Evolutionary conservation across 257 asterid species (phyloP).

Genomic region (Fraxinus quadrangulata): DNA sequence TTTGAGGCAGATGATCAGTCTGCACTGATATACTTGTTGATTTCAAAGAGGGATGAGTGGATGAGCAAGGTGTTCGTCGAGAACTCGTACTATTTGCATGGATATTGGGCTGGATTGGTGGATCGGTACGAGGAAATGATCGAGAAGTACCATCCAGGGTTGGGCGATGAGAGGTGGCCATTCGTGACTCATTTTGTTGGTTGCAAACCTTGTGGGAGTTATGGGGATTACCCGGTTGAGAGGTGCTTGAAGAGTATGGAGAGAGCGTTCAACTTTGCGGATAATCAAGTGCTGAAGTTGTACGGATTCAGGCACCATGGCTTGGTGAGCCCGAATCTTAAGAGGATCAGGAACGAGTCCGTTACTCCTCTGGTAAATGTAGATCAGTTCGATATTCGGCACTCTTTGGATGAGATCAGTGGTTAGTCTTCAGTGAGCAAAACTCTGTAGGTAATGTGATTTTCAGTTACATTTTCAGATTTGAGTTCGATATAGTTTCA

Average conservation of each 20-base stretch:
- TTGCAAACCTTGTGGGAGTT: slow-evolving; percentile 59
- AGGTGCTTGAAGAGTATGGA: slow-evolving; percentile 52
- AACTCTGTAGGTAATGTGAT: slow-evolving; percentile 33
- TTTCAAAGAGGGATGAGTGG: slow-evolving; percentile 39
- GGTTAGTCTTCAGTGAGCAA: slow-evolving; percentile 11
- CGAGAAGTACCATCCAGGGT: slow-evolving; percentile 48
- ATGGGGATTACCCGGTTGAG: slow-evolving; percentile 53
- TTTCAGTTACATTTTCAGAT: not conserved
- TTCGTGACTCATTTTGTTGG: slow-evolving; percentile 61
- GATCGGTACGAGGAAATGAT: slow-evolving; percentile 56
- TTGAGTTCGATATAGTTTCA: not conserved
- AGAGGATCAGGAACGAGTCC: slow-evolving; percentile 53
- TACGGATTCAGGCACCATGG: slow-evolving; percentile 56
- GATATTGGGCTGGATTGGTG: slow-evolving; percentile 59
- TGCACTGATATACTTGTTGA: slow-evolving; percentile 47
- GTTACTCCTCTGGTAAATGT: slow-evolving; percentile 40
- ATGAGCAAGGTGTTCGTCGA: slow-evolving; percentile 51
- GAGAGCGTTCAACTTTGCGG: slow-evolving; percentile 58
- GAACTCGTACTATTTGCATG: slow-evolving; percentile 48
- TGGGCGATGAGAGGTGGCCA: slow-evolving; percentile 60
- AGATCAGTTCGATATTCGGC: slow-evolving; percentile 48
- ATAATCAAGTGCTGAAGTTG: slow-evolving; percentile 50
- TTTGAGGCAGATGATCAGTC: slow-evolving; percentile 63
- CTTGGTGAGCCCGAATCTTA: slow-evolving; percentile 51
- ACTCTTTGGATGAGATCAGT: slow-evolving; percentile 28